Percentiles rank a stretch among this genome's conserved stretches.
phyloP scores from a whole-genome alignment of 2,329 filamentous ascomycete species.

The Ceratocystis cubensis region DNA sequence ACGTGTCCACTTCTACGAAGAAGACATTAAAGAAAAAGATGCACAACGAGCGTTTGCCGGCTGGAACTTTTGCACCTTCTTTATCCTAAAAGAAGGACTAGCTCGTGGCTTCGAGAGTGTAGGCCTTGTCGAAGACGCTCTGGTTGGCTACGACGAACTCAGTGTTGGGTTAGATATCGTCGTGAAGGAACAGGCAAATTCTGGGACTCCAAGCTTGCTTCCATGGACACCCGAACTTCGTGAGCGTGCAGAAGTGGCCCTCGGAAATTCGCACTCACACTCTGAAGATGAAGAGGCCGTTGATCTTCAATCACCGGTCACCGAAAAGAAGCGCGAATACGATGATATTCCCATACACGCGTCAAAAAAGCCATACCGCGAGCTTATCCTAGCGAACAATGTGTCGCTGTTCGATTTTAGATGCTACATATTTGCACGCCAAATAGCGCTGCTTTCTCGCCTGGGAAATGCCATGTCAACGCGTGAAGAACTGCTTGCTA shows the following conservation, averaged over 20 bases:
- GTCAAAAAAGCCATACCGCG: slow-evolving; percentile 69
- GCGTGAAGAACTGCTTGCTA: slow-evolving; percentile 48
- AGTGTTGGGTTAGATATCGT: slow-evolving; percentile 75
- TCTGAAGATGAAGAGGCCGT: slow-evolving; percentile 34
- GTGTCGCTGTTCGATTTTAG: slow-evolving; percentile 94
- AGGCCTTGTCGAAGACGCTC: slow-evolving; percentile 84
- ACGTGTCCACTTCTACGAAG: slow-evolving; percentile 86
- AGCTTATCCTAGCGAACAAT: slow-evolving; percentile 84
- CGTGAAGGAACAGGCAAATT: slow-evolving; percentile 56
- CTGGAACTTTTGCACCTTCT: slow-evolving; percentile 99
- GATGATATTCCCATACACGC: slow-evolving; percentile 48
- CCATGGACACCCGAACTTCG: slow-evolving; percentile 62
- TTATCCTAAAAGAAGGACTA: slow-evolving; percentile 90
- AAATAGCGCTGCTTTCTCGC: slow-evolving; percentile 68
- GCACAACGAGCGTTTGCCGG: slow-evolving; percentile 74
- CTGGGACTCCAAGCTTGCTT: slow-evolving; percentile 51
- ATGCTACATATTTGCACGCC: slow-evolving; percentile 83
- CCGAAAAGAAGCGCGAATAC: slow-evolving; percentile 26
- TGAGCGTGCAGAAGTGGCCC: slow-evolving; percentile 35
- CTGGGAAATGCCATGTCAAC: slow-evolving; percentile 63
- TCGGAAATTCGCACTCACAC: not conserved
- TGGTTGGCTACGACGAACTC: slow-evolving; percentile 90
- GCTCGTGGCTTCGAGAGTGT: slow-evolving; percentile 93
- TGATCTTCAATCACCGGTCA: slow-evolving; percentile 36
- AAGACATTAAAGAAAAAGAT: slow-evolving; percentile 91